Conservation (phyloP, 1,284 basidiomycete genomes). For the Ceratorhiza oryzae-sativae region DNA sequence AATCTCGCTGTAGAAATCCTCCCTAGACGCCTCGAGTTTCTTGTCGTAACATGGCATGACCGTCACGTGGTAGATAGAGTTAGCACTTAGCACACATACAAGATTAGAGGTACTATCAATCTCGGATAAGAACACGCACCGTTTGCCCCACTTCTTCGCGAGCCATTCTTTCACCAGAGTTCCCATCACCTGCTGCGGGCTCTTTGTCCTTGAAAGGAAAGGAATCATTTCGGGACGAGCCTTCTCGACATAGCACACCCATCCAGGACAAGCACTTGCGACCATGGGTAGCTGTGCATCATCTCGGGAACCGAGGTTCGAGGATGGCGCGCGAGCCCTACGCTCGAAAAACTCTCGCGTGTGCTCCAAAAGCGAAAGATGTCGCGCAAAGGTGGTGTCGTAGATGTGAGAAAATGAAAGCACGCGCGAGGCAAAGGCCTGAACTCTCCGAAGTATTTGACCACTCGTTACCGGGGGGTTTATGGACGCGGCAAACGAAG, state of each 20-base stretch:
- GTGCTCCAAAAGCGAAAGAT: constrained; percentile 85
- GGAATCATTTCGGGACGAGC: constrained; percentile 93
- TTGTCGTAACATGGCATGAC: constrained; percentile 99
- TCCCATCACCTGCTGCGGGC: constrained; percentile 94
- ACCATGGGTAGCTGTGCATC: constrained; percentile 80
- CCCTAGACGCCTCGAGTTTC: constrained; percentile 95
- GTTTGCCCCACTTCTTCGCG: constrained; percentile 66
- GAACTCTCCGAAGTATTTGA: constrained; percentile 72
- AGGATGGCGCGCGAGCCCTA: constrained; percentile 49
- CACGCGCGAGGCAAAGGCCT: constrained; percentile 64
- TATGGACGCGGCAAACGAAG: constrained; percentile 82
- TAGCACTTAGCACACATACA: constrained; percentile 60
- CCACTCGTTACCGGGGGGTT: constrained; percentile 62
- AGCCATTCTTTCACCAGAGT: constrained; percentile 90
- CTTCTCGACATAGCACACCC: constrained; percentile 99
- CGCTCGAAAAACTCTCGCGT: constrained; percentile 83
- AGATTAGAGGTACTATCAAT: constrained; percentile 40
- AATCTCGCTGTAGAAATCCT: constrained; percentile 84
- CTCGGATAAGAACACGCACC: constrained; percentile 57
- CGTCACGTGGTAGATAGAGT: constrained; percentile 91
- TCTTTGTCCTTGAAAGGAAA: constrained; percentile 87
- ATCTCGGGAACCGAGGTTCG: constrained; percentile 36
- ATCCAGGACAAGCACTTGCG: constrained; percentile 95
- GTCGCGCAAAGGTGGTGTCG: constrained; percentile 94
- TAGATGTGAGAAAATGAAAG: constrained; percentile 81